Evolutionary conservation across 73 alveolate species (phyloP).

Genomic region (Symbiodinium pilosum): DNA sequence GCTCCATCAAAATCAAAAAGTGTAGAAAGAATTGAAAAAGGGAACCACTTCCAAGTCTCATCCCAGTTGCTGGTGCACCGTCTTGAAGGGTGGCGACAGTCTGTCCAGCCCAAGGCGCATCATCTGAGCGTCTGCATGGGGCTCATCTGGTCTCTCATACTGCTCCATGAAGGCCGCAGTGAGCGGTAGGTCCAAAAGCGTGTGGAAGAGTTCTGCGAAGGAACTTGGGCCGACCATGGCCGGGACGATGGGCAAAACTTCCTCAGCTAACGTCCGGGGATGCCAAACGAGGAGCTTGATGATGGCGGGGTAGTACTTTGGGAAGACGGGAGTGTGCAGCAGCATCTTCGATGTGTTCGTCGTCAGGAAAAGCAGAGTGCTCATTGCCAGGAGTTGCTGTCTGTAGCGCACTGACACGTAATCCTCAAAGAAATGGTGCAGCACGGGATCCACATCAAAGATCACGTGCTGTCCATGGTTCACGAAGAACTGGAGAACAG

Average conservation of each 20-base stretch:
- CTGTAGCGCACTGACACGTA: constrained; percentile 81
- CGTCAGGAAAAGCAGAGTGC: constrained; percentile 84
- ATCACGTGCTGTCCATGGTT: constrained; percentile 92
- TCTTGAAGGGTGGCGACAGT: constrained; percentile 81
- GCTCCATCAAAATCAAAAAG: not conserved
- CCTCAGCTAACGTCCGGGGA: constrained; percentile 87
- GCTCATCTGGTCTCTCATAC: constrained; percentile 90
- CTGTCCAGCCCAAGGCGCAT: constrained; percentile 83
- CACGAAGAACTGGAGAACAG: constrained; percentile 87
- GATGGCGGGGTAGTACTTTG: constrained; percentile 93
- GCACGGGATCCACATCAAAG: constrained; percentile 86
- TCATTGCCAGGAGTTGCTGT: constrained; percentile 89
- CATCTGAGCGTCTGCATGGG: constrained; percentile 87
- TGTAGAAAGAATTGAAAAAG: not conserved
- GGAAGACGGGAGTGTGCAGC: constrained; percentile 82
- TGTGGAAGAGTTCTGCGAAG: constrained; percentile 92
- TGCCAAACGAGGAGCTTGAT: constrained; percentile 93
- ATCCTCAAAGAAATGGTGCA: constrained; percentile 94
- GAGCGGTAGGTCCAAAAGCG: constrained; percentile 28
- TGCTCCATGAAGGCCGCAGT: constrained; percentile 93
- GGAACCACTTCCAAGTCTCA: not conserved
- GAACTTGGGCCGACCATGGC: constrained; percentile 92
- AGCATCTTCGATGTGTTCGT: constrained; percentile 95
- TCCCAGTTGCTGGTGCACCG: constrained; percentile 83
- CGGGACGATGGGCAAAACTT: constrained; percentile 68